Conservation (phyloP, 108 stramenopile genomes). For the Nannochloropsis gaditana region DNA sequence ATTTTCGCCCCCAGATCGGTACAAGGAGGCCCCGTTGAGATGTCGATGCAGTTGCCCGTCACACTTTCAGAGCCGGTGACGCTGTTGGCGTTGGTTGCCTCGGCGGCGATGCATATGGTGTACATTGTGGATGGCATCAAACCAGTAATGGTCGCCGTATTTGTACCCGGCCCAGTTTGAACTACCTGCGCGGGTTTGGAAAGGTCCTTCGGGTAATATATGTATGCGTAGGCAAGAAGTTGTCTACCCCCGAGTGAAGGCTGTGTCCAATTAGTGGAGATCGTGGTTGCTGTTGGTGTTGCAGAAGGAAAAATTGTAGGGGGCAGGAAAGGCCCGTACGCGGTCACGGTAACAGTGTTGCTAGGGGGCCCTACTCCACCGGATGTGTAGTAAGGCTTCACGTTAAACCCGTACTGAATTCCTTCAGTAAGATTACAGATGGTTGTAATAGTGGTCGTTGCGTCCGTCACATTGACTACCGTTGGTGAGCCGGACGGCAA, state of each 20-base stretch:
- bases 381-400: neutral
- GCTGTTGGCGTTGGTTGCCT: neutral
- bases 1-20: neutral
- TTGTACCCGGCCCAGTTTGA: neutral
- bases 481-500: neutral
- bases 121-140: neutral
- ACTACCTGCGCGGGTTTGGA: neutral
- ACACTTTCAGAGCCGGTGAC: neutral
- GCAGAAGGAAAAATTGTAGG: neutral
- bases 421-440: neutral
- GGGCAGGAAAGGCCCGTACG: neutral
- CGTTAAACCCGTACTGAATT: neutral
- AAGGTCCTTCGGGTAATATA: neutral
- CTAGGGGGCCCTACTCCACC: neutral
- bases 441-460: neutral
- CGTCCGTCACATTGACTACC: neutral
- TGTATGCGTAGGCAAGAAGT: neutral
- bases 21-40: neutral
- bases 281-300: neutral
- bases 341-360: neutral
- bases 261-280: neutral
- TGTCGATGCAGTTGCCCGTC: constrained; percentile 2
- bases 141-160: neutral
- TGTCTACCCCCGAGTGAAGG: neutral
- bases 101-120: neutral